These are phyloP conservation scores for Hypoxylon crocopeplum DNA, from an alignment of 495 filamentous ascomycete genomes.

Conservation along the genomic window DNA sequence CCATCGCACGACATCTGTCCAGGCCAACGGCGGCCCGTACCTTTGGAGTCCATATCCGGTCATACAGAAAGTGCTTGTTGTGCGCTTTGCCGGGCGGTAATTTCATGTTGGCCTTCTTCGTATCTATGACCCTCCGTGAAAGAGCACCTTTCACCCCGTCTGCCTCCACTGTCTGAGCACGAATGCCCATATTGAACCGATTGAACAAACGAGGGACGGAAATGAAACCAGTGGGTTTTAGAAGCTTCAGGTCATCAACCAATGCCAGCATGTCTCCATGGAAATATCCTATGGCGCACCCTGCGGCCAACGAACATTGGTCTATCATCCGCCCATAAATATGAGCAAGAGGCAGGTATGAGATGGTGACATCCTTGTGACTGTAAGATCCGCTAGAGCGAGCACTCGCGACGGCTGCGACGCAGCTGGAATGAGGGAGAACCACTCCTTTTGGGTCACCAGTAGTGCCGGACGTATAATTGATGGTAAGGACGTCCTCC, in stretches of 20 bases:
- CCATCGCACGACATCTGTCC: constrained; percentile 73
- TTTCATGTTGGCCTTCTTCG: constrained; percentile 81
- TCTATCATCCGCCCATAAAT: constrained; percentile 89
- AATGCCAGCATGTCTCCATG: constrained; percentile 88
- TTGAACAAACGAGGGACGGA: constrained; percentile 94
- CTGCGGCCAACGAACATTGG: constrained; percentile 74
- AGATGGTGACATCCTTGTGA: constrained; percentile 68
- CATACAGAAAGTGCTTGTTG: constrained; percentile 85
- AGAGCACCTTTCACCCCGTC: constrained; percentile 83
- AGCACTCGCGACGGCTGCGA: constrained; percentile 70
- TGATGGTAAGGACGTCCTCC: constrained; percentile 88
- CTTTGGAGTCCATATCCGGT: constrained; percentile 92
- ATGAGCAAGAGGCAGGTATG: constrained; percentile 93
- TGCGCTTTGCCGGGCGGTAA: constrained; percentile 71
- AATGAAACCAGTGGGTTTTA: constrained; percentile 82
- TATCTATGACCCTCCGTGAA: constrained; percentile 76
- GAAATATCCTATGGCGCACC: constrained; percentile 87
- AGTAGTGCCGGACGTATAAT: constrained; percentile 97
- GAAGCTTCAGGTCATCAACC: constrained; percentile 87
- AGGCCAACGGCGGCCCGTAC: constrained; percentile 82
- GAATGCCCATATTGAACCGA: constrained; percentile 83
- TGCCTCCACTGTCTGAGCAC: constrained; percentile 76
- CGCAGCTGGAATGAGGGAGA: constrained; percentile 80
- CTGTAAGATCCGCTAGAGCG: constrained; percentile 58
- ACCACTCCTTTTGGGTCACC: constrained; percentile 94